A percentile compares a stretch with the other conserved stretches of the same genome.
phyloP scores from a whole-genome alignment of 306 rosid genomes.

The Arachis hypogaea region DNA sequence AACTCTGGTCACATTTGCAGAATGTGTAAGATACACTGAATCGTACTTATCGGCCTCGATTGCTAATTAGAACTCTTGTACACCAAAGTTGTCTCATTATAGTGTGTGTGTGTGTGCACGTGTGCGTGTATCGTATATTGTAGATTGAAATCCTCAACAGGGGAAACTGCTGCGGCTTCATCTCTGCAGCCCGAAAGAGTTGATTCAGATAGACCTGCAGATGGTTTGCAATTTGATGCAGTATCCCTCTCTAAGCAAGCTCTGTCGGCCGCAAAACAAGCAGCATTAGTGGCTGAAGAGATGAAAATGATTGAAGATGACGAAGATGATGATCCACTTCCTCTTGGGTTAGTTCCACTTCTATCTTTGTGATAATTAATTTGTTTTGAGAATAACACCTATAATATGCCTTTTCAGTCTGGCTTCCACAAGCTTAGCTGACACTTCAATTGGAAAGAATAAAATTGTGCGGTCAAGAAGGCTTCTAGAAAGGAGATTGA shows the following conservation, averaged over 20 bases:
- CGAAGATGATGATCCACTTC: conserved; percentile 46
- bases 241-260: conserved; percentile 76
- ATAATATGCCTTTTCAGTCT: conserved; percentile 38
- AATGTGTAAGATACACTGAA: conserved; percentile 62
- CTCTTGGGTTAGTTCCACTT: conserved; percentile 61
- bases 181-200: conserved; percentile 30
- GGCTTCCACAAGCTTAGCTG: conserved; percentile 48
- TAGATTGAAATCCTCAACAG: conserved; percentile 62
- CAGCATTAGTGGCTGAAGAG: conserved; percentile 58
- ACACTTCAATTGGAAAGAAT: conserved; percentile 46
- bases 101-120: conserved; percentile 19
- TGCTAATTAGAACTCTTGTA: conserved; percentile 24
- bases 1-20: conserved; percentile 60
- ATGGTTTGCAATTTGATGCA: conserved; percentile 44
- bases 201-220: conserved; percentile 41
- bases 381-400: conserved; percentile 39
- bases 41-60: conserved; percentile 18
- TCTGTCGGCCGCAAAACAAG: conserved; percentile 74
- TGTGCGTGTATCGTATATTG: conserved; percentile 6
- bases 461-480: conserved; percentile 70
- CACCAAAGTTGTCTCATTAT: conserved; percentile 29
- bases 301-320: conserved; percentile 45
- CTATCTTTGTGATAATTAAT: conserved; percentile 30
- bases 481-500: conserved; percentile 66
- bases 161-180: conserved; percentile 40